Evolutionary conservation across 2,329 filamentous ascomycete genomes (phyloP), one percentile per base, ranked within the genome.

Genomic region (Aureobasidium sp.): DNA sequence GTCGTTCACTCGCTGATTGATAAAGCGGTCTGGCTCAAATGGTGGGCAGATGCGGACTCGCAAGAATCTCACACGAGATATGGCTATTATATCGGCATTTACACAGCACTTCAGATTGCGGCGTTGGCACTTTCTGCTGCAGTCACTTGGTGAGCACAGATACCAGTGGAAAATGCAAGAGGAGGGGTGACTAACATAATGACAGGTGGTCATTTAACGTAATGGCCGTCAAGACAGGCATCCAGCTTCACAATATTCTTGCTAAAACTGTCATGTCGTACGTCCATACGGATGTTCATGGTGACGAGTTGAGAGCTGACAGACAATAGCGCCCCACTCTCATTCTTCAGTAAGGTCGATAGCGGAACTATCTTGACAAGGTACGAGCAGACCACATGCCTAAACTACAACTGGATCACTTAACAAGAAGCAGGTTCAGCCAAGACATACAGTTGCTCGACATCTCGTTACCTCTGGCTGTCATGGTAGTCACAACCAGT

Each of bases 201-300:
- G 9, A 15, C 27, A 57, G 75, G 72, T 77, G 80, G 69, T 74
- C 82, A 64, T 78, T 83, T 52, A 78, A 82, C 36, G 77, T 72
- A 3, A 82, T 83, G 77, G 78, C 82, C 5, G 81, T 81, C 2
- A 76, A 75, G 37, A 81, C 80, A 20, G 79, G 79, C 3, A 74
- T 77, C 59, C 73, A 67, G 47, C 79, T 83, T 62, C 81, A 84
- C 63, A 72, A 72, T 8, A 32, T 10, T 20, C 41, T 59, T 39
- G 43, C 44, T 6, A 59, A 43, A 17, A 59, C 56, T 29, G 56
- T 59, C 20, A 59, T 59, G 56, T 37, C 32, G 53, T 57, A 24
- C 36, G 51, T 53, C 27, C 5, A 12, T 17, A 12, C 13, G 17
- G 7, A 10, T 20, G 8, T 15, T n/a, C 15, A 26, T 12, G 3